A percentile compares a stretch with the other conserved stretches of the same genome.
Evolutionary conservation across 768 basidiomycete species (phyloP).

Genomic region (Coprinopsis cinerea): DNA sequence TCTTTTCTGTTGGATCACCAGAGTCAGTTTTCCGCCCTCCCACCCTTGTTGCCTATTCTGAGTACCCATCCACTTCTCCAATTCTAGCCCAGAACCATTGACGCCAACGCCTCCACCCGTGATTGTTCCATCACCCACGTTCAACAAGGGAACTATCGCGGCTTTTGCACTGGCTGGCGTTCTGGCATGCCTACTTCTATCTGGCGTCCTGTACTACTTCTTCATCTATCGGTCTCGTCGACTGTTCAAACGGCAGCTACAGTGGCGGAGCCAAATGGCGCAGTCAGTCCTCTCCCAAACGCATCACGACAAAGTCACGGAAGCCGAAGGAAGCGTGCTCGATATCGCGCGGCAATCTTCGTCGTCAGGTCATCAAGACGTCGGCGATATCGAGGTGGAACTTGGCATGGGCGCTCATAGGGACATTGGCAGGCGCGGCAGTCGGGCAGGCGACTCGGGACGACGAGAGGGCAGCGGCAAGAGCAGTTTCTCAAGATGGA

Average conservation of each 20-base stretch:
- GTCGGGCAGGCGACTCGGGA: not conserved
- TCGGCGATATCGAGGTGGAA: not conserved
- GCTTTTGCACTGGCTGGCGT: constrained; percentile 55
- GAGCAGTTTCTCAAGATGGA: constrained; percentile 40
- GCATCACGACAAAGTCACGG: constrained; percentile 1
- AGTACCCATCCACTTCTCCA: constrained; percentile 2
- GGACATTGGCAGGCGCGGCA: not conserved
- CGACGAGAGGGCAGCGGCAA: constrained; percentile 23
- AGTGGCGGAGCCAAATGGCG: constrained; percentile 12
- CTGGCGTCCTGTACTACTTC: constrained; percentile 35
- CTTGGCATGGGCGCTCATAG: not conserved
- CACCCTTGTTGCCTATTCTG: constrained; percentile 4
- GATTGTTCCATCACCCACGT: constrained; percentile 16
- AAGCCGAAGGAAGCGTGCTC: not conserved
- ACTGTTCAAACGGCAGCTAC: constrained; percentile 18
- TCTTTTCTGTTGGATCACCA: constrained; percentile 28
- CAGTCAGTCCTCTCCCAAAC: not conserved
- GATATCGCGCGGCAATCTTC: not conserved
- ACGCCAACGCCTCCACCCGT: constrained; percentile 11
- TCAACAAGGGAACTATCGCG: constrained; percentile 55
- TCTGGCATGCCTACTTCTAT: constrained; percentile 42
- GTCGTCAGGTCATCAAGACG: not conserved
- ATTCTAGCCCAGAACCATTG: constrained; percentile 3
- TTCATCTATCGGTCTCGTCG: constrained; percentile 43
- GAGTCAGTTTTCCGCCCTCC: constrained; percentile 22